Conservation (phyloP, 1,284 basidiomycete species). For the Ustilago bromivora region DNA sequence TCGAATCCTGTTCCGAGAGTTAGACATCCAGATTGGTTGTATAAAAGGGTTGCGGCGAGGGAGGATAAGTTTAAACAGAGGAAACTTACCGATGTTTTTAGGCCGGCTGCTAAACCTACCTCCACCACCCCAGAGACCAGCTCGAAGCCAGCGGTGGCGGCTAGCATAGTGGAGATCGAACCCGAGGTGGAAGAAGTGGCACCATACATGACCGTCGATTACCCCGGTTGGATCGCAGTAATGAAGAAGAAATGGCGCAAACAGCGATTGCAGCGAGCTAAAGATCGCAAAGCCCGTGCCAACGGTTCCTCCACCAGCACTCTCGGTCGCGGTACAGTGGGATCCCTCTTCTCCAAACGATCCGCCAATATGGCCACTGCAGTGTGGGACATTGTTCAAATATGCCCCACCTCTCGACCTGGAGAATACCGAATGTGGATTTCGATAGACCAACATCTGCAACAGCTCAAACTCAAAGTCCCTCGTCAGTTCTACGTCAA, state of each 20-base stretch:
- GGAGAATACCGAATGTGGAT: constrained; percentile 94
- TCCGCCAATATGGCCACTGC: constrained; percentile 77
- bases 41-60: constrained; percentile 85
- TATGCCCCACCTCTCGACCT: constrained; percentile 80
- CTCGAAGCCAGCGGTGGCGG: constrained; percentile 15
- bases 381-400: constrained; percentile 93
- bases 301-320: constrained; percentile 18
- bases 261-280: constrained; percentile 70
- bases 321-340: constrained; percentile 62
- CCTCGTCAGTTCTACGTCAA: constrained; percentile 94
- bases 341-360: constrained; percentile 81
- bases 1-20: constrained; percentile 95
- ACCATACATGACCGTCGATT: constrained; percentile 73
- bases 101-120: constrained; percentile 67
- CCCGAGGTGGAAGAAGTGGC: constrained; percentile 41
- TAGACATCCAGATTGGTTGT: constrained; percentile 96
- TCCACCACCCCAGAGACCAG: constrained; percentile 17
- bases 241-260: constrained; percentile 85
- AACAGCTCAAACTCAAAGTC: constrained; percentile 83
- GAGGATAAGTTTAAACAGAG: constrained; percentile 98
- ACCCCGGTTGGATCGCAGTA: constrained; percentile 82
- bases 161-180: constrained; percentile 34
- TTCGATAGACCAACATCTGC: constrained; percentile 82
- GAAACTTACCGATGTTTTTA: constrained; percentile 96
- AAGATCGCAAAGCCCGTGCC: constrained; percentile 70